Conservation (phyloP, 2,329 filamentous ascomycete genomes). For the Nakataea oryzae region DNA sequence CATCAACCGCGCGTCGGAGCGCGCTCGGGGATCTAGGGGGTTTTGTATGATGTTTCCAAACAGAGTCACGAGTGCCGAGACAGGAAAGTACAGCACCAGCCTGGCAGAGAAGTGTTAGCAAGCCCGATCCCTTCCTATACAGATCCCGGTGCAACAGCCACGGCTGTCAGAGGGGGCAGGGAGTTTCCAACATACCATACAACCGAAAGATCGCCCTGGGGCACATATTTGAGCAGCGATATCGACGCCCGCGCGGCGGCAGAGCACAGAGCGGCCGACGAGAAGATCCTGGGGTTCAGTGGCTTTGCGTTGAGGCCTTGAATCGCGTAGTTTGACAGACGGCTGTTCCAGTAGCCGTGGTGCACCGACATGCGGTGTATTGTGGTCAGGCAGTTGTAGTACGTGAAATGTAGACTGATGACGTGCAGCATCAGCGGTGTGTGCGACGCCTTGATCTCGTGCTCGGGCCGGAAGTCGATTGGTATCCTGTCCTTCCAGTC, state of each 20-base stretch:
- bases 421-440: conserved; percentile 91
- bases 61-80: conserved; percentile 85
- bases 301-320: conserved; percentile 86
- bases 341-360: conserved; percentile 95
- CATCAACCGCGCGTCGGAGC: conserved; percentile 86
- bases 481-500: conserved; percentile 96
- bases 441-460: conserved; percentile 88
- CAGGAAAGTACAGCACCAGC: conserved; percentile 93
- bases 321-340: conserved; percentile 88
- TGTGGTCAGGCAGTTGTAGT: conserved; percentile 95
- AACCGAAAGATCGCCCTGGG: conserved; percentile 86
- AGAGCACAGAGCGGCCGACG: conserved; percentile 85
- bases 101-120: conserved; percentile 24
- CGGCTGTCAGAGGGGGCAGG: background rate
- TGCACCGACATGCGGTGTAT: conserved; percentile 98
- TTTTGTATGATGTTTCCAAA: conserved; percentile 97
- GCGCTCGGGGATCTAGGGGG: conserved; percentile 76
- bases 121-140: background rate
- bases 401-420: conserved; percentile 89
- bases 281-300: conserved; percentile 87
- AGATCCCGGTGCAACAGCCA: too few relatives aligned
- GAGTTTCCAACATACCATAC: conserved; percentile 63
- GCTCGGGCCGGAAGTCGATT: conserved; percentile 90
- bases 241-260: conserved; percentile 89
- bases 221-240: conserved; percentile 88